A percentile compares a stretch with the other conserved stretches of the same genome.
Conservation (phyloP, 768 basidiomycete genomes). For the Boletus rubescentipes region DNA sequence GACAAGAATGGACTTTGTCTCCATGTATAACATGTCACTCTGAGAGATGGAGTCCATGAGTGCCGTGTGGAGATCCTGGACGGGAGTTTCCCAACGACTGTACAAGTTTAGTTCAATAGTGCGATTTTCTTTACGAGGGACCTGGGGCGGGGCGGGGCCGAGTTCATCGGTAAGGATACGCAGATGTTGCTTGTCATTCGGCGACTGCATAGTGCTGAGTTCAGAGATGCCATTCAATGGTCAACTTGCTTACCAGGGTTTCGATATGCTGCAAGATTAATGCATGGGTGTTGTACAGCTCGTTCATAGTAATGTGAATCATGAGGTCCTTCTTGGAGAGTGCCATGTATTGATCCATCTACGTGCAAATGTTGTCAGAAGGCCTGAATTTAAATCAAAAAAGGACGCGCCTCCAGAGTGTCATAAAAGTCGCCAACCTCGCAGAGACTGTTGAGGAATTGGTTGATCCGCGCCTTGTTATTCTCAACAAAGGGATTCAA, state of each 20-base stretch:
- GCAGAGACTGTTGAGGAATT: slow-evolving; percentile 94
- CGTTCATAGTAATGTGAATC: slow-evolving; percentile 98
- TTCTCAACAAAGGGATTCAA: slow-evolving; percentile 98
- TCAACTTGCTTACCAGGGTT: slow-evolving; percentile 63
- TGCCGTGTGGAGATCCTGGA: slow-evolving; percentile 95
- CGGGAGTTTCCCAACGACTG: slow-evolving; percentile 98
- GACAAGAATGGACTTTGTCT: slow-evolving; percentile 98
- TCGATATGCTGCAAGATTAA: slow-evolving; percentile 94
- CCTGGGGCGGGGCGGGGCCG: slow-evolving; percentile 89
- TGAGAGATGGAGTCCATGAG: slow-evolving; percentile 97
- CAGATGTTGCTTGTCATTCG: slow-evolving; percentile 96
- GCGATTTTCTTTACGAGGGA: slow-evolving; percentile 97
- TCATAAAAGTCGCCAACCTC: slow-evolving; percentile 99
- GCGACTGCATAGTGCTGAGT: slow-evolving; percentile 56
- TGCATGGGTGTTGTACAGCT: slow-evolving; percentile 98
- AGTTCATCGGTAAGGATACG: slow-evolving; percentile 97
- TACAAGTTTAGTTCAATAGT: slow-evolving; percentile 90
- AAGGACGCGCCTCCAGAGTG: slow-evolving; percentile 78
- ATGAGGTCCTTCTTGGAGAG: slow-evolving; percentile 97
- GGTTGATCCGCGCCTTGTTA: slow-evolving; percentile 97
- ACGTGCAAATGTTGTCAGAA: neutral
- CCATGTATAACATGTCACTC: slow-evolving; percentile 99
- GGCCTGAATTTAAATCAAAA: neutral
- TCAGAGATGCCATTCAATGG: neutral
- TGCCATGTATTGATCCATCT: slow-evolving; percentile 99